These are phyloP conservation scores for Diplogelasinospora grovesii DNA, from an alignment of 495 filamentous ascomycete species.

Conservation along the genomic window DNA sequence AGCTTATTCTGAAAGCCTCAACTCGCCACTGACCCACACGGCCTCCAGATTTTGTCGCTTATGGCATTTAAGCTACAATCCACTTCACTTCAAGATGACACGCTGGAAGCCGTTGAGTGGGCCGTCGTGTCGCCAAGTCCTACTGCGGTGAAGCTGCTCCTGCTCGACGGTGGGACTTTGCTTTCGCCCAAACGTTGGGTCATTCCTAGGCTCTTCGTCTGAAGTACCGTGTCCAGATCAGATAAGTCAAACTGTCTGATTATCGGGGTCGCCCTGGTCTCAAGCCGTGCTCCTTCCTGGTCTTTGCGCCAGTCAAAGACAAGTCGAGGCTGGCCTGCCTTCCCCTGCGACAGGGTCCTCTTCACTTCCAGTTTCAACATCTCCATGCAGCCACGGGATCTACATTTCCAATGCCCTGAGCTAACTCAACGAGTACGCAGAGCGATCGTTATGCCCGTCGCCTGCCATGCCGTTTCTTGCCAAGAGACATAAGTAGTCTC, in stretches of 20 bases:
- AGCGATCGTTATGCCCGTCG: constrained; percentile 1
- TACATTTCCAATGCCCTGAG: constrained; percentile 19
- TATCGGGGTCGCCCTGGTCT: not conserved
- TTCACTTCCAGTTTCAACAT: constrained; percentile 30
- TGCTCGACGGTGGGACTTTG: too few relatives aligned
- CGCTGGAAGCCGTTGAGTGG: too few relatives aligned
- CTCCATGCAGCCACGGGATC: constrained; percentile 29
- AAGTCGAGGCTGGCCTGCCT: not conserved
- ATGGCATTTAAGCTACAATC: too few relatives aligned
- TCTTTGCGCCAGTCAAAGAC: too few relatives aligned
- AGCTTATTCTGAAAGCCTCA: too few relatives aligned
- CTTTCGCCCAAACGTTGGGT: too few relatives aligned
- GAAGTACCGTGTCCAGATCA: not conserved
- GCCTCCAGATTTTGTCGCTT: too few relatives aligned
- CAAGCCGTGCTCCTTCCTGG: not conserved
- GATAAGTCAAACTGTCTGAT: not conserved
- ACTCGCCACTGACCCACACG: too few relatives aligned
- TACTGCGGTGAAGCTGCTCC: too few relatives aligned
- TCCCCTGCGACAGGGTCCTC: constrained; percentile 21
- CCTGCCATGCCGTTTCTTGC: not conserved
- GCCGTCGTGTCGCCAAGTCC: too few relatives aligned
- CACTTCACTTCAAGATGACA: too few relatives aligned
- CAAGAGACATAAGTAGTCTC: constrained; percentile 4
- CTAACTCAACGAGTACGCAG: not conserved
- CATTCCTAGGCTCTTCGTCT: too few relatives aligned